Conservation (phyloP, 352 stramenopile species). For the Aphanomyces astaci region DNA sequence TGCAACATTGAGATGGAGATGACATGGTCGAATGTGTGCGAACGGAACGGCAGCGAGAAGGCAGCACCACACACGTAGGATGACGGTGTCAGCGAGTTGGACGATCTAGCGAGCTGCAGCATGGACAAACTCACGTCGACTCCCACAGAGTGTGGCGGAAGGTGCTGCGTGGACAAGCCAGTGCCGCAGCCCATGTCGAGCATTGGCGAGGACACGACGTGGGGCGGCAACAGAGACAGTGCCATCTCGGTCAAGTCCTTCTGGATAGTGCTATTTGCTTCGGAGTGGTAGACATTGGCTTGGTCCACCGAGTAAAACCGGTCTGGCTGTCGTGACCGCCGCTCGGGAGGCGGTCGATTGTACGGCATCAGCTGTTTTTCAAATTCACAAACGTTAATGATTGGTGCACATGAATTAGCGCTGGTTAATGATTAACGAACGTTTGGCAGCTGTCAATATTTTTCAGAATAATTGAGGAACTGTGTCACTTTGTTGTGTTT, state of each 20-base stretch:
- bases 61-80: conserved; percentile 35
- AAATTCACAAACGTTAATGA: too few relatives aligned
- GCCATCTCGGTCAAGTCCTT: conserved; percentile 55
- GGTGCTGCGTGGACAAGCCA: conserved; percentile 29
- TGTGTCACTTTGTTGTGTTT: too few relatives aligned
- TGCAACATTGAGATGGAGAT: conserved; percentile 81
- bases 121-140: conserved; percentile 75
- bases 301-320: conserved; percentile 56
- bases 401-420: too few relatives aligned
- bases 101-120: conserved; percentile 36
- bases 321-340: conserved; percentile 6
- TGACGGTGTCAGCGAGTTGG: not conserved
- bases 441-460: too few relatives aligned
- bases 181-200: conserved; percentile 66
- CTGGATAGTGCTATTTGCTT: conserved; percentile 58
- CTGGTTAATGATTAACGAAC: too few relatives aligned
- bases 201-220: conserved; percentile 20
- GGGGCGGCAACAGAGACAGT: conserved; percentile 39
- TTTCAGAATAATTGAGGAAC: too few relatives aligned
- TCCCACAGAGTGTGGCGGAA: conserved; percentile 31
- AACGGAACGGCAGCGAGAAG: conserved; percentile 40
- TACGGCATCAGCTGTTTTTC: too few relatives aligned
- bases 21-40: conserved; percentile 34
- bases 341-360: conserved; percentile 14
- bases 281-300: conserved; percentile 60